Conservation (phyloP, 179 eudicot species). For the Sideroxylon spinosum region DNA sequence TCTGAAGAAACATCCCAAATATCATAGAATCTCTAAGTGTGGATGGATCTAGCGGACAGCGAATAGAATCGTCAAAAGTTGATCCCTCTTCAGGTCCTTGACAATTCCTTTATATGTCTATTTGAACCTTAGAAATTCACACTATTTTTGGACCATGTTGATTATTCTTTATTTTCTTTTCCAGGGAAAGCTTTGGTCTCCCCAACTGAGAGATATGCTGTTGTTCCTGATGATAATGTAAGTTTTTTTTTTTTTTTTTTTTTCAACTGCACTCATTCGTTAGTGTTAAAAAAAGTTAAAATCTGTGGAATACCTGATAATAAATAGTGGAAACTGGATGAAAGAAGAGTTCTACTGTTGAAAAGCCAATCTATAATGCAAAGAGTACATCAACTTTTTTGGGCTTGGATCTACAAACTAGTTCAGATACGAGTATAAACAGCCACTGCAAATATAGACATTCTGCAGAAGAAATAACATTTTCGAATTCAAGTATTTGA, state of each 20-base stretch:
- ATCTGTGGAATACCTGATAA: too few species aligned
- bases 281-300: too few species aligned
- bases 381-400: too few species aligned
- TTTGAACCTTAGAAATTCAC: background rate
- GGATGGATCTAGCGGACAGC: slow-evolving; percentile 80
- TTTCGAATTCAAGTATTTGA: too few species aligned
- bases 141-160: background rate
- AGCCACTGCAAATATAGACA: too few species aligned
- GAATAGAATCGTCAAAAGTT: slow-evolving; percentile 41
- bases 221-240: slow-evolving; percentile 52
- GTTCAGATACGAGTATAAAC: too few species aligned
- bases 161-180: background rate
- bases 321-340: background rate
- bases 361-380: background rate
- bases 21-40: slow-evolving; percentile 72
- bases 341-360: background rate
- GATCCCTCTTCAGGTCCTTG: slow-evolving; percentile 39
- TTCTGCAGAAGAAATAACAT: too few species aligned
- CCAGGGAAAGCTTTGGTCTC: slow-evolving; percentile 41
- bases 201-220: slow-evolving; percentile 55
- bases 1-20: slow-evolving; percentile 21
- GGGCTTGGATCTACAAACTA: too few species aligned
- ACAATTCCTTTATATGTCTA: background rate
- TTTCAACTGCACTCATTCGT: too few species aligned
- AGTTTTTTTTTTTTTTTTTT: background rate